These are phyloP conservation scores for Papiliotrema terrestris DNA, from an alignment of 1,284 basidiomycete species.

Conservation along the genomic window DNA sequence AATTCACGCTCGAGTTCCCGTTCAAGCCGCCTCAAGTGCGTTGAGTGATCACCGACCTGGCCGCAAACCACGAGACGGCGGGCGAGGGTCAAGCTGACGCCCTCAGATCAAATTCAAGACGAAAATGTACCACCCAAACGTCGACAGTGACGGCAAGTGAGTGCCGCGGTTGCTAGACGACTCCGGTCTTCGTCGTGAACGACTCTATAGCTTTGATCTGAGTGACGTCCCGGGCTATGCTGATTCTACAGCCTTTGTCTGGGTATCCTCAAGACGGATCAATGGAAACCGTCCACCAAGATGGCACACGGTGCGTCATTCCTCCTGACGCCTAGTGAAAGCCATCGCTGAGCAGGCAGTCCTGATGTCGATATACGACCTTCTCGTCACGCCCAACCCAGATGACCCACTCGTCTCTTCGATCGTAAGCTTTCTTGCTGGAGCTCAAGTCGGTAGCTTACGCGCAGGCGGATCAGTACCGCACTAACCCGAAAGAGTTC, in stretches of 20 bases:
- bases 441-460: constrained; percentile 2
- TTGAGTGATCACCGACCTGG: constrained; percentile 2
- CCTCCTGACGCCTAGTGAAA: constrained; percentile 1
- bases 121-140: constrained; percentile 87
- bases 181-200: too few species aligned
- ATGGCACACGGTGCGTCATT: constrained; percentile 61
- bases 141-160: constrained; percentile 85
- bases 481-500: constrained; percentile 34
- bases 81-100: not conserved
- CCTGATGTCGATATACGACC: constrained; percentile 72
- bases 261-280: constrained; percentile 52
- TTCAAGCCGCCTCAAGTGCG: constrained; percentile 82
- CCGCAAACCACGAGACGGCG: too few species aligned
- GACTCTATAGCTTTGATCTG: too few species aligned
- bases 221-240: not conserved
- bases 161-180: too few species aligned
- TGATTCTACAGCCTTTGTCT: constrained; percentile 52
- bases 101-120: constrained; percentile 75
- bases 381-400: constrained; percentile 79
- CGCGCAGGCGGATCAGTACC: constrained; percentile 45
- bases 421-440: constrained; percentile 32
- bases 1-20: constrained; percentile 72
- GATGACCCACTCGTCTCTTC: constrained; percentile 74
- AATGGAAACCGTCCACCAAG: constrained; percentile 82
- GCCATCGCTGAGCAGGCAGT: constrained; percentile 53